Evolutionary conservation across 352 stramenopile genomes (phyloP).

Genomic region (Globisporangium cederbergense): DNA sequence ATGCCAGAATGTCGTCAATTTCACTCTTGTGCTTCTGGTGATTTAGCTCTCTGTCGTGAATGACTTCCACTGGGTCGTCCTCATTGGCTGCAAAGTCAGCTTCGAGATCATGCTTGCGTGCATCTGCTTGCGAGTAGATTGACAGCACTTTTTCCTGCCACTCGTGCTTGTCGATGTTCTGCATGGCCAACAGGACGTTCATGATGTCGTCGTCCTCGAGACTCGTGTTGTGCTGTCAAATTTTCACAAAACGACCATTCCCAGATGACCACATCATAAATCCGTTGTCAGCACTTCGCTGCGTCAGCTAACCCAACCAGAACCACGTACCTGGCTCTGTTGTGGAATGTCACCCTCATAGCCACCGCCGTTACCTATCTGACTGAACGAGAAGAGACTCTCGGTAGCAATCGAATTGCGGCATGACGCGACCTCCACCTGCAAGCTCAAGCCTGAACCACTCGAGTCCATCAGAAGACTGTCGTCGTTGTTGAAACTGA

Average conservation of each 20-base stretch:
- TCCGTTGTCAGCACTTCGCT: background rate
- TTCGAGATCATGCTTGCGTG: background rate
- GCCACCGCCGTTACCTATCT: slow-evolving; percentile 17
- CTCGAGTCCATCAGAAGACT: slow-evolving; percentile 12
- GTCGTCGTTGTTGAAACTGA: slow-evolving; percentile 6
- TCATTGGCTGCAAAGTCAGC: slow-evolving; percentile 15
- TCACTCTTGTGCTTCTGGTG: slow-evolving; percentile 26
- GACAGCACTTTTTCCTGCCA: slow-evolving; percentile 22
- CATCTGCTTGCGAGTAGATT: slow-evolving; percentile 18
- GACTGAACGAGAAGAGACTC: slow-evolving; percentile 54
- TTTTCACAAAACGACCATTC: background rate
- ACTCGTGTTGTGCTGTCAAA: slow-evolving; percentile 15
- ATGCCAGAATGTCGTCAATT: slow-evolving; percentile 68
- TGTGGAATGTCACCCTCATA: slow-evolving; percentile 24
- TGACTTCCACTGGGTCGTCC: slow-evolving; percentile 18
- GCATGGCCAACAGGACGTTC: slow-evolving; percentile 47
- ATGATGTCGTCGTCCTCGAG: slow-evolving; percentile 50
- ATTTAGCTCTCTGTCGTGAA: background rate
- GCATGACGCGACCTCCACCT: slow-evolving; percentile 27
- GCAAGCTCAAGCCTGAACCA: background rate
- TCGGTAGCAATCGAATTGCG: slow-evolving; percentile 43
- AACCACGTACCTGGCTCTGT: slow-evolving; percentile 10
- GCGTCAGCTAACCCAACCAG: background rate
- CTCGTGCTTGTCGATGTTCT: slow-evolving; percentile 24
- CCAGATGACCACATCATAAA: background rate